Evolutionary conservation across 345 rosid species (phyloP).

Genomic region (Salix arbutifolia): DNA sequence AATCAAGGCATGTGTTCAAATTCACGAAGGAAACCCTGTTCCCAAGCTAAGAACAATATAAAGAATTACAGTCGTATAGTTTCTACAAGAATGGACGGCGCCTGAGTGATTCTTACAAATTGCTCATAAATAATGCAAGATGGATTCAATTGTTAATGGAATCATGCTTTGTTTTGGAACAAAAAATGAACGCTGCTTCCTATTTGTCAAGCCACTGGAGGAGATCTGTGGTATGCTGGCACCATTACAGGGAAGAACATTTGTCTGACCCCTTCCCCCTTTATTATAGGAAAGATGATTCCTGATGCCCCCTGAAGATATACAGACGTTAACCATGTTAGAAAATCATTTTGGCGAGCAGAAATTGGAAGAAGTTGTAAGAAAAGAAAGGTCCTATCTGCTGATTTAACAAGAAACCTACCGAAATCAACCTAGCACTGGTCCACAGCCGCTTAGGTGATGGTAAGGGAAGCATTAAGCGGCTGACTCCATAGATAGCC

Average conservation of each 20-base stretch:
- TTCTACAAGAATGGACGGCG: not conserved
- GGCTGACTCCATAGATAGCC: slow-evolving; percentile 1
- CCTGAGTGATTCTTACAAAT: too few relatives aligned
- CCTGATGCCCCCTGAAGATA: not conserved
- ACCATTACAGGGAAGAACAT: not conserved
- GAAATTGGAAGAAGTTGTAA: too few relatives aligned
- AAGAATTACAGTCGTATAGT: not conserved
- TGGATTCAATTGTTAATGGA: not conserved
- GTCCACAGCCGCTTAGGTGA: not conserved
- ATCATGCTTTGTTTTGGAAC: not conserved
- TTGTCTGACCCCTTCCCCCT: not conserved
- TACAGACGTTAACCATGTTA: not conserved
- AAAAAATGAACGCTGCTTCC: not conserved
- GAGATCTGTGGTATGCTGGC: not conserved
- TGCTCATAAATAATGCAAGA: too few relatives aligned
- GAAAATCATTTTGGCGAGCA: not conserved
- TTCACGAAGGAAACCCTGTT: not conserved
- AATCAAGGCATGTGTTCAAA: not conserved
- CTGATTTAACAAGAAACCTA: not conserved
- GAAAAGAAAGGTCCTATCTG: too few relatives aligned
- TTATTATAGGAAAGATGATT: not conserved
- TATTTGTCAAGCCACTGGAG: not conserved
- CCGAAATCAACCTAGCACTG: not conserved
- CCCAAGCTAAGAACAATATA: not conserved
- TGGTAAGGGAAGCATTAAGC: not conserved